These are phyloP conservation scores for Leptomonas seymouri DNA, from an alignment of 208 protist species.

Conservation along the genomic window DNA sequence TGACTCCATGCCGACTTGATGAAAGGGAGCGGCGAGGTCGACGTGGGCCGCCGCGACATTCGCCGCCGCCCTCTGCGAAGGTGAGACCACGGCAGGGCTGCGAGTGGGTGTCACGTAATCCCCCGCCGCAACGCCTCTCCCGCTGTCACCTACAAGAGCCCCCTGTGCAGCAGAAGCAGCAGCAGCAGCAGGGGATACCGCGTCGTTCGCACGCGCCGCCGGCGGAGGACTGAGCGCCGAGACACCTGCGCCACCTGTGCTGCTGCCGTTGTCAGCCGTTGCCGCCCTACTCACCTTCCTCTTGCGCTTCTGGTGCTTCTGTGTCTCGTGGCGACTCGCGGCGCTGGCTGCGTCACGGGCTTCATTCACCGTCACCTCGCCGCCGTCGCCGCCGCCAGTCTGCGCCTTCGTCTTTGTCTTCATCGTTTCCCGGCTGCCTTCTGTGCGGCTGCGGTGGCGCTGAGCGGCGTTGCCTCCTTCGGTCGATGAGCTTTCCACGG, in stretches of 20 bases:
- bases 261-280: not conserved
- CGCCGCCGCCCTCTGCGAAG: conserved; percentile 15
- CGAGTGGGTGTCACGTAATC: not conserved
- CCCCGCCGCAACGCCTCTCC: not conserved
- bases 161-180: not conserved
- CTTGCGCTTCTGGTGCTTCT: not conserved
- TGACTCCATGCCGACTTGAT: conserved; percentile 34
- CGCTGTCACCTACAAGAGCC: not conserved
- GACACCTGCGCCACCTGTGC: not conserved
- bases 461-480: not conserved
- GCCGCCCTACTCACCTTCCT: not conserved
- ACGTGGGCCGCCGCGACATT: conserved; percentile 20
- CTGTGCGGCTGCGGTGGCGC: too few species aligned
- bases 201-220: not conserved
- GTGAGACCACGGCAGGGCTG: not conserved
- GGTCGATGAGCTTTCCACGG: not conserved
- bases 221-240: not conserved
- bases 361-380: not conserved
- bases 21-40: conserved; percentile 33
- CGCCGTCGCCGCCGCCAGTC: not conserved
- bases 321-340: not conserved
- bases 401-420: not conserved
- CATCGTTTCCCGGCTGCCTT: not conserved
- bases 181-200: not conserved
- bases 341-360: not conserved